A percentile compares a stretch with the other conserved stretches of the same genome.
These are phyloP conservation scores for Trypanosoma rangeli DNA, from an alignment of 208 protist genomes.

Conservation along the genomic window DNA sequence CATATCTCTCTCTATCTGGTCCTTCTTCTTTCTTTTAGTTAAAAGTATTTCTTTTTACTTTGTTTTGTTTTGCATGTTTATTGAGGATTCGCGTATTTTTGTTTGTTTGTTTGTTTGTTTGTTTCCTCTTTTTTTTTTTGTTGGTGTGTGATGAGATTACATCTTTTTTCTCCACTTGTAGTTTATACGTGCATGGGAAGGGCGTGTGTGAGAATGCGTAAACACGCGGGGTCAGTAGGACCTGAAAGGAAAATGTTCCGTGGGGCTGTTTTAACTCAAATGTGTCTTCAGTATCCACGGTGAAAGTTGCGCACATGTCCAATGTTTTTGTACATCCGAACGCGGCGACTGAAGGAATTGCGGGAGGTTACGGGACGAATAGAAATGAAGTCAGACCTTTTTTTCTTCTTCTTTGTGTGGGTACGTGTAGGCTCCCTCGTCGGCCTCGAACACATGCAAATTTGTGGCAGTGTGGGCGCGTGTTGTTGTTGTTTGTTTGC, in stretches of 20 bases:
- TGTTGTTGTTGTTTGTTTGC: not conserved
- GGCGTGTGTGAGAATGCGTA: not conserved
- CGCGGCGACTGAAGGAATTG: not conserved
- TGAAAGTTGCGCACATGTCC: not conserved
- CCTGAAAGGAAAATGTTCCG: not conserved
- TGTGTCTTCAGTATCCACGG: not conserved
- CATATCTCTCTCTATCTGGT: too few species aligned
- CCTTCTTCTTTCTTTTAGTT: too few species aligned
- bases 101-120: too few species aligned
- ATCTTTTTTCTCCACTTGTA: not conserved
- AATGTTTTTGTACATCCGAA: not conserved
- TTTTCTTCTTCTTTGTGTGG: not conserved
- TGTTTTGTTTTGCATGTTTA: too few species aligned
- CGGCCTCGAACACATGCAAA: not conserved
- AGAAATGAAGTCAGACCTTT: not conserved
- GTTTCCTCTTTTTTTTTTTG: too few species aligned
- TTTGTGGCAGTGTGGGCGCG: not conserved
- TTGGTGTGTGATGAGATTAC: conserved; percentile 5
- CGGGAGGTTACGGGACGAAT: too few species aligned
- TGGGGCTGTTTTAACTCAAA: not conserved
- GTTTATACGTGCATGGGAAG: not conserved
- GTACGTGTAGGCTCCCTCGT: not conserved
- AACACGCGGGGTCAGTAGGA: not conserved
- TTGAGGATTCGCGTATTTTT: too few species aligned
- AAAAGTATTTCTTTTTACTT: too few species aligned